These are phyloP conservation scores for Escallonia herrerae DNA, from an alignment of 129 eudicot genomes.

Conservation along the genomic window DNA sequence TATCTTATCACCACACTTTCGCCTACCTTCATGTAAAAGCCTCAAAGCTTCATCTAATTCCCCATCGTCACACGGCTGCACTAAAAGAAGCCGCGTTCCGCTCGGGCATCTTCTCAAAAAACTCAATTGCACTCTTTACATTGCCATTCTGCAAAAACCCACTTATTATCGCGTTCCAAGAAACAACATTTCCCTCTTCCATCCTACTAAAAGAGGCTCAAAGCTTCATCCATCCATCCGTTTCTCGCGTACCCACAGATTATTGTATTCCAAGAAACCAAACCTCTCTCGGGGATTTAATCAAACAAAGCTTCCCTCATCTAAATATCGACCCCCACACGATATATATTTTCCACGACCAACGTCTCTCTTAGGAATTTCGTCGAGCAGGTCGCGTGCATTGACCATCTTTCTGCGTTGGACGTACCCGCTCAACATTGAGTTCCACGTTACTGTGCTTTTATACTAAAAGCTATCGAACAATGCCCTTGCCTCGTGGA, in stretches of 20 bases:
- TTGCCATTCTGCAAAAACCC: constrained; percentile 46
- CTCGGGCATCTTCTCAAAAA: constrained; percentile 48
- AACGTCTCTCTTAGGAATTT: constrained; percentile 34
- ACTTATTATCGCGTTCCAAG: constrained; percentile 43
- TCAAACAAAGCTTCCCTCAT: constrained; percentile 62
- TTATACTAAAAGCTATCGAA: constrained; percentile 27
- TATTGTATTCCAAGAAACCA: constrained; percentile 74
- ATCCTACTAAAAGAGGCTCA: constrained; percentile 39
- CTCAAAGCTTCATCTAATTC: constrained; percentile 30
- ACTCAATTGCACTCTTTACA: constrained; percentile 28
- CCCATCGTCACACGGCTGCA: constrained; percentile 31
- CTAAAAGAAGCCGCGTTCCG: constrained; percentile 36
- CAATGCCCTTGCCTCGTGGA: constrained; percentile 32
- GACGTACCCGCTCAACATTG: constrained; percentile 52
- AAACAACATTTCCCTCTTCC: constrained; percentile 38
- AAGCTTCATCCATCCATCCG: constrained; percentile 63
- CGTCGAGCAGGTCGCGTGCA: constrained; percentile 40
- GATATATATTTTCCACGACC: too few relatives aligned
- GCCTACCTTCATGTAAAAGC: constrained; percentile 12
- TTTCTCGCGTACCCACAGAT: constrained; percentile 69
- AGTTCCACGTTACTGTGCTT: constrained; percentile 50
- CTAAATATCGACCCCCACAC: constrained; percentile 35
- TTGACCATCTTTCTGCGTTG: constrained; percentile 25
- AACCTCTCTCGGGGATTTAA: constrained; percentile 49
- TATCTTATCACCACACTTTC: constrained; percentile 2